These are phyloP conservation scores for Rehmannia glutinosa DNA, from an alignment of 257 asterid genomes.

Conservation along the genomic window DNA sequence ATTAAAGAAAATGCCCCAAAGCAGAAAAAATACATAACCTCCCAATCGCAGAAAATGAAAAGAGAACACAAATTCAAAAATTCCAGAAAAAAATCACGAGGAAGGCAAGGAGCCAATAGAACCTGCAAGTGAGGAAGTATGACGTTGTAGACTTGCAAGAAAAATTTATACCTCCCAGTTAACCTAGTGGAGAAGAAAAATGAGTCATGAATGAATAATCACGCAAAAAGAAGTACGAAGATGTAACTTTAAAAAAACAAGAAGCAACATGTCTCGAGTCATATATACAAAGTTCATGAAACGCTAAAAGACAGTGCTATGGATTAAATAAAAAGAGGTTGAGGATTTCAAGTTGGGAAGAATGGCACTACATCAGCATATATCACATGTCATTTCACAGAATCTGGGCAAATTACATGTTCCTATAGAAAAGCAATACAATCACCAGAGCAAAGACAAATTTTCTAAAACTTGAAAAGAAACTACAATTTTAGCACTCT, in stretches of 20 bases:
- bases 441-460: no score
- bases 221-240: not conserved
- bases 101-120: constrained; percentile 13
- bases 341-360: no score
- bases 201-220: not conserved
- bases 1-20: not conserved
- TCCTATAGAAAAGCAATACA: no score
- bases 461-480: no score
- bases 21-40: constrained; percentile 3
- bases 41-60: not conserved
- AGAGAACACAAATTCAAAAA: not conserved
- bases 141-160: constrained; percentile 42
- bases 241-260: not conserved
- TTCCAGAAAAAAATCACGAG: not conserved
- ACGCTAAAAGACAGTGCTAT: not conserved
- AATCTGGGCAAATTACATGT: no score
- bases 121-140: constrained; percentile 88
- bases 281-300: not conserved
- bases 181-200: constrained; percentile 48
- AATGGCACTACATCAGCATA: no score
- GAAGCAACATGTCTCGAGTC: not conserved
- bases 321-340: not conserved
- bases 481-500: no score
- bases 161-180: constrained; percentile 49
- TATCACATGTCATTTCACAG: no score